These are phyloP conservation scores for Nicotiana obtusifolia DNA, from an alignment of 257 asterid species.

Conservation along the genomic window DNA sequence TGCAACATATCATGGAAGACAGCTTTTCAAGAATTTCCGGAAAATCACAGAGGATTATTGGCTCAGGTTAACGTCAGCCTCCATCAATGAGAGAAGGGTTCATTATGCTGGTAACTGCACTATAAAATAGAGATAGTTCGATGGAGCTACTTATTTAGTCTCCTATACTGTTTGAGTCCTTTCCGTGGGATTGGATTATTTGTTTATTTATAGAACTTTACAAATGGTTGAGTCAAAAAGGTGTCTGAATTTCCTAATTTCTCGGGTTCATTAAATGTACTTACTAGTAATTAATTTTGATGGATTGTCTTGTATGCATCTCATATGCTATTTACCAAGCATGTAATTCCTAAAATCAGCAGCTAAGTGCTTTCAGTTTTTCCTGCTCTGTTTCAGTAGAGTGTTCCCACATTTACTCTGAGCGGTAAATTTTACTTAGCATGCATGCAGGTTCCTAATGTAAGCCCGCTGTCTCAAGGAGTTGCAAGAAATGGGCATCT, in stretches of 20 bases:
- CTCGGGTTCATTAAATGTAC: neutral
- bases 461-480: constrained; percentile 47
- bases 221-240: neutral
- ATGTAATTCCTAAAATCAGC: neutral
- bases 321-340: neutral
- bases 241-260: neutral
- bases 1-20: constrained; percentile 79
- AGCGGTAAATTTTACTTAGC: constrained; percentile 89
- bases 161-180: neutral
- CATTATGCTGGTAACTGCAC: constrained; percentile 57
- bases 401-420: constrained; percentile 38
- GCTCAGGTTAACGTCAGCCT: constrained; percentile 56
- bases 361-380: neutral
- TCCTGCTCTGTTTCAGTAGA: neutral
- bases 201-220: neutral
- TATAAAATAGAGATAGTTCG: constrained; percentile 11
- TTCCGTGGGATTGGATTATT: neutral
- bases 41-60: constrained; percentile 79
- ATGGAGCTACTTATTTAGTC: neutral
- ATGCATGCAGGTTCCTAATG: constrained; percentile 77
- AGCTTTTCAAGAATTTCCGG: constrained; percentile 77
- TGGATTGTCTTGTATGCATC: neutral
- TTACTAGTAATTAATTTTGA: neutral
- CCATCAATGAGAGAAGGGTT: constrained; percentile 33
- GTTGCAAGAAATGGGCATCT: constrained; percentile 33